Conservation (phyloP, 192 early-diverging fungal species). For the Podila clonocystis region DNA sequence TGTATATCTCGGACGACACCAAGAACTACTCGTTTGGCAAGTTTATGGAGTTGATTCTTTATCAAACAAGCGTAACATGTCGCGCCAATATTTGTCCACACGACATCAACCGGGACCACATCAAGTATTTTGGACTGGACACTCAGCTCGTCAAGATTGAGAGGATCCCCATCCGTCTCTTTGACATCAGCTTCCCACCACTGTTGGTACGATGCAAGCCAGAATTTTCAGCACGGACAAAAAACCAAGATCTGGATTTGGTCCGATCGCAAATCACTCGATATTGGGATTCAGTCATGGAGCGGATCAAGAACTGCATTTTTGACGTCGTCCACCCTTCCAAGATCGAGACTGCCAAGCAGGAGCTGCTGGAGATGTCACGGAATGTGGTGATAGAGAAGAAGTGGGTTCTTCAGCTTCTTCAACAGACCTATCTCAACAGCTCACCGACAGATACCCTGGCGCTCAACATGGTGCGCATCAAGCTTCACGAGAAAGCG, state of each 20-base stretch:
- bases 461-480: conserved; percentile 81
- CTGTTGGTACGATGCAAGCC: conserved; percentile 69
- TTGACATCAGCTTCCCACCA: conserved; percentile 79
- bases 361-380: conserved; percentile 74
- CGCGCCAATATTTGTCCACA: conserved; percentile 83
- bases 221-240: conserved; percentile 72
- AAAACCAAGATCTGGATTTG: conserved; percentile 78
- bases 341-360: conserved; percentile 76
- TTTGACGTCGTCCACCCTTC: conserved; percentile 79
- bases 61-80: conserved; percentile 73
- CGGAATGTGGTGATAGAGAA: conserved; percentile 80
- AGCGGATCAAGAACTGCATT: conserved; percentile 83
- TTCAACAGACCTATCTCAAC: conserved; percentile 86
- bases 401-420: conserved; percentile 81
- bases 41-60: conserved; percentile 92
- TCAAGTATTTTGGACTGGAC: conserved; percentile 84
- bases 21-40: conserved; percentile 99
- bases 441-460: conserved; percentile 82
- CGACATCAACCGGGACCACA: conserved; percentile 83
- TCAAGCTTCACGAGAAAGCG: conserved; percentile 82
- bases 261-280: conserved; percentile 74
- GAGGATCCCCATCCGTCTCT: conserved; percentile 74
- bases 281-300: conserved; percentile 89
- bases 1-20: conserved; percentile 85
- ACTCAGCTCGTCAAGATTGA: conserved; percentile 84